Conservation (phyloP, 805 yeast species). For the Barnettozyma sucrosica region DNA sequence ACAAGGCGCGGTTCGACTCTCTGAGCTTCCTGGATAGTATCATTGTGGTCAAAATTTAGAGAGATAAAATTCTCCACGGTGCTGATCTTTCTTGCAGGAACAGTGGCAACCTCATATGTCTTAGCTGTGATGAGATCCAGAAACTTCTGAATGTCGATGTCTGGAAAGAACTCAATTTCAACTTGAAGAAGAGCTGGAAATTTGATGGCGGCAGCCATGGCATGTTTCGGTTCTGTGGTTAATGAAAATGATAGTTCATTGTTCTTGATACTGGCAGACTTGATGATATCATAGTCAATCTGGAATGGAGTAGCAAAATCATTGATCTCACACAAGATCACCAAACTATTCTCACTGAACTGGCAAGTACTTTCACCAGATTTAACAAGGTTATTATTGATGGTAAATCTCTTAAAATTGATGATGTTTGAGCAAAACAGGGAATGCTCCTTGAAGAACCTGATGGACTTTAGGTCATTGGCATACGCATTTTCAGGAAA, state of each 20-base stretch:
- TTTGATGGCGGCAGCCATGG: conserved; percentile 6
- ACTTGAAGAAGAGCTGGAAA: conserved; percentile 7
- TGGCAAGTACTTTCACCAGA: conserved; percentile 16
- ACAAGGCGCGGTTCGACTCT: background rate
- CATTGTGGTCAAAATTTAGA: conserved; percentile 14
- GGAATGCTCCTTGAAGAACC: conserved; percentile 10
- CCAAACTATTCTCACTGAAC: conserved; percentile 6
- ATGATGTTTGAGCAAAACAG: conserved; percentile 7
- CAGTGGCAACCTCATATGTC: background rate
- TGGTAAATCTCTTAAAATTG: conserved; percentile 7
- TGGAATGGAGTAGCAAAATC: conserved; percentile 20
- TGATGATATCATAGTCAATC: conserved; percentile 10
- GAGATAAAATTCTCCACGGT: conserved; percentile 26
- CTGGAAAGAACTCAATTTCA: conserved; percentile 5
- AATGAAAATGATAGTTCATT: conserved; percentile 6
- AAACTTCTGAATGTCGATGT: background rate
- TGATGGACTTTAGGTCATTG: conserved; percentile 15
- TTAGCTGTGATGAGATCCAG: background rate
- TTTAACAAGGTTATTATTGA: conserved; percentile 2
- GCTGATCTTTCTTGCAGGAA: conserved; percentile 27
- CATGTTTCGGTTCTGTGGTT: conserved; percentile 8
- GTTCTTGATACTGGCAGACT: background rate
- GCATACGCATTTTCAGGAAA: conserved; percentile 11
- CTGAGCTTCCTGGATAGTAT: background rate
- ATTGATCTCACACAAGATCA: conserved; percentile 15